Base-by-base conservation (phyloP, 768 basidiomycete genomes). In the Panus rudis region DNA sequence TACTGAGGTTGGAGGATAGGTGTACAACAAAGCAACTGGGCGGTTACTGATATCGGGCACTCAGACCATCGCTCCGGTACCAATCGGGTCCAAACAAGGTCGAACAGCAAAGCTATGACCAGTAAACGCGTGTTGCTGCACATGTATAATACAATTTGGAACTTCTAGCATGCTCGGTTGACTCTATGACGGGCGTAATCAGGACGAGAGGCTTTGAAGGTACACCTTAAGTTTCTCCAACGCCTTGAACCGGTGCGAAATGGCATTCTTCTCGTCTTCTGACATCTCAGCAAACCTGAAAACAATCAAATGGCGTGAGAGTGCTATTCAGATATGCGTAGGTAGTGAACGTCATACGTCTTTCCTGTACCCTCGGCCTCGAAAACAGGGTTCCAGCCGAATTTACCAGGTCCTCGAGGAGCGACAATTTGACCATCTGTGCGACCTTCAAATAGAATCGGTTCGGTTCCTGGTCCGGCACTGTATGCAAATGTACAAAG, bases 401-500 rank as follows among this genome's bases (percentile, higher is more conserved):
- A 97, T 11, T 74, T 63, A 22, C 70, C 65, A 0, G 80, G 73
- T 0, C 94, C 94, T 33, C 93, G 65, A 1, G 93, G 74, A 20
- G 80, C 79, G 3, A 99, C 94, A 48, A 98, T 92, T n/a, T 63
- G 72, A 2, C 94, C 94, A 20, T 90, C 79, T 1, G 92, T 96
- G 10, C 76, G 71, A 0, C 94, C 94, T 56, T 96, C 93, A 44
- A 88, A 88, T 7, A 88, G 62, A 37, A 92, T 67, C 0, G 91
- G 89, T 45, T 90, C 82, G 2, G 75, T 62, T 4, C 75, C 78
- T 65, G 92, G 91, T 0, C 92, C 91, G 0, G 82, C 69, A 28
- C 84, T 86, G 60, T 96, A 98, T 5, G 93, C 94, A 53, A 98
- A 98, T 2, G 96, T 98, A 64, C 94, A 98, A 6, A 97, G 69